Evolutionary conservation across 139 green algal species (phyloP).

Genomic region (Tetratostichococcus sp.): DNA sequence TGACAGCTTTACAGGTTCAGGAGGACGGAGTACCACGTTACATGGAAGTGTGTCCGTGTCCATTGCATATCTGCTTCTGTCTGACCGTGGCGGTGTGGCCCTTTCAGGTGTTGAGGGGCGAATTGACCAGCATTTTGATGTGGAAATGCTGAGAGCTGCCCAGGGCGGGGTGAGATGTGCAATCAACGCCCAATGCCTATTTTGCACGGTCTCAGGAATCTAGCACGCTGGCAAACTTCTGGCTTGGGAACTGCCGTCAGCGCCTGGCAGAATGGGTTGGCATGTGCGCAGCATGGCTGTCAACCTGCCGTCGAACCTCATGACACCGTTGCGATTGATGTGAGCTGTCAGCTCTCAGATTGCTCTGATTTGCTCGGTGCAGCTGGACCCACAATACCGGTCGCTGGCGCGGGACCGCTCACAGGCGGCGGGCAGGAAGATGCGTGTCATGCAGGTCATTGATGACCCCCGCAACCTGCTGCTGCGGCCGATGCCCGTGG

Average conservation of each 20-base stretch:
- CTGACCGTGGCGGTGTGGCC: no score
- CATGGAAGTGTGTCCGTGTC: no score
- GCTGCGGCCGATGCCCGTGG: not conserved
- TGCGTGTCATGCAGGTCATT: conserved; percentile 1
- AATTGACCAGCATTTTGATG: conserved; percentile 5
- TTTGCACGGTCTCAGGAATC: no score
- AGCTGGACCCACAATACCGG: conserved; percentile 7
- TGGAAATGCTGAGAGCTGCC: not conserved
- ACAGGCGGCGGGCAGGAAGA: conserved; percentile 3
- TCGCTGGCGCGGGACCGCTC: not conserved
- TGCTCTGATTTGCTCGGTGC: not conserved
- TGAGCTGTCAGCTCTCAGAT: no score
- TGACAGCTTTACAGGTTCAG: no score
- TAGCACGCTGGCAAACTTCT: not conserved
- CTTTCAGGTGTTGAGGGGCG: conserved; percentile 5
- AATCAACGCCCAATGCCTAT: no score
- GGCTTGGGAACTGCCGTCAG: not conserved
- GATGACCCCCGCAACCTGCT: conserved; percentile 5
- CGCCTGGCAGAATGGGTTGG: not conserved
- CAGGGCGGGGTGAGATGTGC: not conserved
- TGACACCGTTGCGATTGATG: not conserved
- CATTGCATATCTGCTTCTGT: no score
- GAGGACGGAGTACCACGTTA: no score
- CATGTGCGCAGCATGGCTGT: not conserved
- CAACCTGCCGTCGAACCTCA: not conserved